Evolutionary conservation across 176 grass and related monocot genomes (phyloP), one percentile per base, ranked within the genome.

Genomic region (Juncus effusus): DNA sequence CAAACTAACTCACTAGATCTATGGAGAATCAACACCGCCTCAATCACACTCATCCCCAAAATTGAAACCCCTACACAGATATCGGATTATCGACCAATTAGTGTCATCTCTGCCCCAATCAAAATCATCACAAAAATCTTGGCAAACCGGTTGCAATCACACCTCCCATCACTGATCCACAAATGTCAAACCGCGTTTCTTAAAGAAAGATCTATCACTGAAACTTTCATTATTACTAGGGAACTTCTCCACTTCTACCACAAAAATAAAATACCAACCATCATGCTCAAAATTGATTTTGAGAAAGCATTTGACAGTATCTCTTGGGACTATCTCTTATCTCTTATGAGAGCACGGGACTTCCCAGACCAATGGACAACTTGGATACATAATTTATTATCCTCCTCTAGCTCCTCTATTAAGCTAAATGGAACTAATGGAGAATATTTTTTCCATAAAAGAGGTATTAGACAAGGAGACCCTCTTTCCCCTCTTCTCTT

Each of bases 41-140:
- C 19, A 28, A 28, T 28, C 19, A 28, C 19, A 28, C 19, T 28
- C 19, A 28, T 28, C 19, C 4, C 28, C 60, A 0, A 40, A 63
- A 40, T 63, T 11, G 13, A 10, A 6, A 3, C 10, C 51, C n/a
- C 11, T 8, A 11, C 51, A 8, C 11, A 54, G 3, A n/a, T 40
- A 3, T 16, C 13, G 3, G 9, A 63, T 13, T 63, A 63, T 5
- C 9, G 60, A 16, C 60, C 60, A 10, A 63, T 63, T 10, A 63
- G 60, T 63, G 19, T 28, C 19, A 28, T 28, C 19, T 28, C 19
- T 28, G 19, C 19, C 19, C 19, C 19, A 13, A 5, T 37, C 8
- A 65, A 65, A 19, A 40, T 65, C 62, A 65, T 65, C 2, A 12
- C 4, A 7, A 65, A 65, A n/a, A n/a, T 39, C 7, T 19, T 65